These are phyloP conservation scores for Colletotrichum godetiae DNA, from an alignment of 2,329 filamentous ascomycete genomes.

Conservation along the genomic window DNA sequence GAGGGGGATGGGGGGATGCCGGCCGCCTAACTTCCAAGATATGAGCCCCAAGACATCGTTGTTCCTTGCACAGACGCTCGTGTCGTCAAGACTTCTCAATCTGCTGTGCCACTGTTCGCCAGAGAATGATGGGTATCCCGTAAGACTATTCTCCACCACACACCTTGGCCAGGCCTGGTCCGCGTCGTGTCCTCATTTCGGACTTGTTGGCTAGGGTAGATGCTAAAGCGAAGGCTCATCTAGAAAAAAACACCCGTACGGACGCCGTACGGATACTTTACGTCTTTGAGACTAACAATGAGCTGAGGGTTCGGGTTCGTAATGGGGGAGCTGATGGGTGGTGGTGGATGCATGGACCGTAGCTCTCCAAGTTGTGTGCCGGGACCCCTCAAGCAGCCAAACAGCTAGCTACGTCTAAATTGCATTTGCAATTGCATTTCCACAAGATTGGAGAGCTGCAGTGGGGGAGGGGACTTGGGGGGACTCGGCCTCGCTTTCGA, in stretches of 20 bases:
- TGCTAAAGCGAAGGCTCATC: neutral
- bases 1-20: neutral
- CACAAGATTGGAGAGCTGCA: neutral
- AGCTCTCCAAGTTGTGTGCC: neutral
- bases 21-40: neutral
- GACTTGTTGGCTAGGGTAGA: neutral
- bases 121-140: neutral
- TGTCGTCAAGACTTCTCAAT: neutral
- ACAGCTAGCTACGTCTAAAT: neutral
- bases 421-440: neutral
- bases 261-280: neutral
- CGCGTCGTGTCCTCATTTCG: neutral
- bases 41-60: slow-evolving; percentile 2
- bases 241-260: neutral
- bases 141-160: neutral
- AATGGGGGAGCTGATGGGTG: neutral
- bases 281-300: neutral
- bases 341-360: neutral
- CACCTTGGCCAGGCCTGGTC: neutral
- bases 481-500: neutral
- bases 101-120: neutral
- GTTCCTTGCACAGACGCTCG: slow-evolving; percentile 1
- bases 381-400: neutral
- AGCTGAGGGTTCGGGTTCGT: neutral
- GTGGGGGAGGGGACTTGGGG: neutral